Base-by-base conservation (phyloP, 495 filamentous ascomycete genomes). In the Hyphodiscus hymeniophilus region DNA sequence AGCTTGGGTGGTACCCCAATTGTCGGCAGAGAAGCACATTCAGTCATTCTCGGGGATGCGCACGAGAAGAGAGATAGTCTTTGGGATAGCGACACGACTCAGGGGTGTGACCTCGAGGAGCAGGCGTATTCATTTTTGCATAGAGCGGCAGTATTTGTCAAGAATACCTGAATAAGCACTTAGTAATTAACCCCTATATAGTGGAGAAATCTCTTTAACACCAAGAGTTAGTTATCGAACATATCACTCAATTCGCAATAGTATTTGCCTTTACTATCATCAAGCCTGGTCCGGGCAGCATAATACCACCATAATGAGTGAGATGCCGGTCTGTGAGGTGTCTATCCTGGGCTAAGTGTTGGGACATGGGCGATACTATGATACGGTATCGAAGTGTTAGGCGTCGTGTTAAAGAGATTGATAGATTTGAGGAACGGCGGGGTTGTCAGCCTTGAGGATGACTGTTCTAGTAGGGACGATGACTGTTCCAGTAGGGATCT, bases 211-310 rank as follows among this genome's bases (percentile, higher is more conserved):
- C n/a, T n/a, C n/a, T n/a, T n/a, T n/a, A n/a, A n/a, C n/a, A n/a
- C n/a, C n/a, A n/a, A n/a, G n/a, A n/a, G n/a, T n/a, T n/a, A n/a
- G n/a, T n/a, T n/a, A n/a, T n/a, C n/a, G n/a, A n/a, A n/a, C n/a
- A n/a, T n/a, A n/a, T n/a, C n/a, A n/a, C n/a, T n/a, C n/a, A n/a
- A n/a, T n/a, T n/a, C n/a, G n/a, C 61, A 10, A 89, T 81, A 18
- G 77, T 71, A 0, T 81, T 85, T 11, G 84, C 82, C 61, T 90
- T 85, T 23, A 87, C 71, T 51, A 86, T 78, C 36, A 77, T 63
- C 12, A 85, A 65, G 1, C 78, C 80, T 0, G 81, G 72, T 7
- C 85, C 85, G 20, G 80, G 74, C 51, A 71, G 67, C 20, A 74
- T 70, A 44, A 83, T 80, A 16, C 72, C 74, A 30, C 68, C 68